Percentiles rank a stretch among this genome's conserved stretches.
Evolutionary conservation across 1,284 basidiomycete genomes (phyloP).

Genomic region (Sphagnurus paluster): DNA sequence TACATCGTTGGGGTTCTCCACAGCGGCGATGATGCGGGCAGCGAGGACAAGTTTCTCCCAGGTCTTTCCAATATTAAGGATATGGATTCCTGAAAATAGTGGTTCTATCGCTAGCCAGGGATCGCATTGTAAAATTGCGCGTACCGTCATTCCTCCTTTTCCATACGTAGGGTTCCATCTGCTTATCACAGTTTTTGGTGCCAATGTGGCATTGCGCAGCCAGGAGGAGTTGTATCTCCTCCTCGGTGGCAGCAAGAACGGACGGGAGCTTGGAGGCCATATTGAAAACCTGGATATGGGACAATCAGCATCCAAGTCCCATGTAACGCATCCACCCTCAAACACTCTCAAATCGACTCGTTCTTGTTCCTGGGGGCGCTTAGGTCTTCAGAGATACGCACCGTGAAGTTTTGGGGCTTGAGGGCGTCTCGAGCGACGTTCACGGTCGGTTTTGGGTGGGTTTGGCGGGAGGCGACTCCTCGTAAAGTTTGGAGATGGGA

Average conservation of each 20-base stretch:
- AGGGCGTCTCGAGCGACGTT: slow-evolving; percentile 40
- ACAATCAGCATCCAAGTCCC: slow-evolving; percentile 22
- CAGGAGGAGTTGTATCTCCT: slow-evolving; percentile 94
- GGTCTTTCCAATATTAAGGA: slow-evolving; percentile 99
- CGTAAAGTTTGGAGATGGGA: slow-evolving; percentile 29
- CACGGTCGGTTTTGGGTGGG: slow-evolving; percentile 35
- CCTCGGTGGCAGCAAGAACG: slow-evolving; percentile 91
- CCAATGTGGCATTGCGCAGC: slow-evolving; percentile 97
- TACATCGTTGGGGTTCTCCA: slow-evolving; percentile 98
- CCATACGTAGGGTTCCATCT: slow-evolving; percentile 98
- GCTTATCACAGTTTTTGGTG: slow-evolving; percentile 98
- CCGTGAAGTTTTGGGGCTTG: slow-evolving; percentile 37
- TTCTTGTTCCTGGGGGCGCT: slow-evolving; percentile 26
- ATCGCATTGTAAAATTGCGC: slow-evolving; percentile 24
- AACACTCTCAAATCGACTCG: slow-evolving; percentile 28
- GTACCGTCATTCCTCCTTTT: slow-evolving; percentile 93
- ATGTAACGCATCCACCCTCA: slow-evolving; percentile 38
- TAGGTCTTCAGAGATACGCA: slow-evolving; percentile 27
- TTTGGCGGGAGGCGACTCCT: slow-evolving; percentile 31
- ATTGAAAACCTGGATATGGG: slow-evolving; percentile 32
- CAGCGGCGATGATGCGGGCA: slow-evolving; percentile 90
- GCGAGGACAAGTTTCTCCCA: slow-evolving; percentile 99
- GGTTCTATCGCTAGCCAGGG: slow-evolving; percentile 3
- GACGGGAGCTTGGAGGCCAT: slow-evolving; percentile 90
- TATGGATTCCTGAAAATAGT: slow-evolving; percentile 75